Evolutionary conservation across 768 basidiomycete species (phyloP).

Genomic region (Tylopilus vinaceipallidus): DNA sequence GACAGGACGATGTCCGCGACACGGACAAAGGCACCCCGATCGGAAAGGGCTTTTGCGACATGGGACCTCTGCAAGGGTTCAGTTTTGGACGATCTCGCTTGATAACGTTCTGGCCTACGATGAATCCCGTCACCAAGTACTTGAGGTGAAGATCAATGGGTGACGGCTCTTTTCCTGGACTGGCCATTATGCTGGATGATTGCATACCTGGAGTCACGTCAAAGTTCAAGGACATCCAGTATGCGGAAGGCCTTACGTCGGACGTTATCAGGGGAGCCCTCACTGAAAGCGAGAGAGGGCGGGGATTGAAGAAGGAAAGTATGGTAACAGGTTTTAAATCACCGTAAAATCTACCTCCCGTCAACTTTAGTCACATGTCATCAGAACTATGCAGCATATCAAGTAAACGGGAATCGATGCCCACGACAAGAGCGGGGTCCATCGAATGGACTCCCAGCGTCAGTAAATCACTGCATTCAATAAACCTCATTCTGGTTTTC

Average conservation of each 20-base stretch:
- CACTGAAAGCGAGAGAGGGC: too few relatives aligned
- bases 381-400: not conserved
- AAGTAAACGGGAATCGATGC: conserved; percentile 1
- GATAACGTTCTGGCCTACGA: conserved; percentile 34
- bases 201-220: not conserved
- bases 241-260: too few relatives aligned
- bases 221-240: not conserved
- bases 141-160: conserved; percentile 2
- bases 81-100: not conserved
- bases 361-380: not conserved
- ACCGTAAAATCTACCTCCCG: not conserved
- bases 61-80: conserved; percentile 46
- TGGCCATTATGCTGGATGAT: not conserved
- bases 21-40: conserved; percentile 36
- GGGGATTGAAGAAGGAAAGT: too few relatives aligned
- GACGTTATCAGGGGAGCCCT: too few relatives aligned
- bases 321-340: conserved; percentile 11
- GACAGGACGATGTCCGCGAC: conserved; percentile 40
- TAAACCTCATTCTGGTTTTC: not conserved
- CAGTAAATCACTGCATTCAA: not conserved
- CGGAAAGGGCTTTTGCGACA: conserved; percentile 40
- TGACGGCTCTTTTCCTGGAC: not conserved
- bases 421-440: not conserved
- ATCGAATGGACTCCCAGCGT: not conserved
- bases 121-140: conserved; percentile 50